These are phyloP conservation scores for Clonostachys sp. DNA, from an alignment of 2,329 filamentous ascomycete genomes.

Conservation along the genomic window DNA sequence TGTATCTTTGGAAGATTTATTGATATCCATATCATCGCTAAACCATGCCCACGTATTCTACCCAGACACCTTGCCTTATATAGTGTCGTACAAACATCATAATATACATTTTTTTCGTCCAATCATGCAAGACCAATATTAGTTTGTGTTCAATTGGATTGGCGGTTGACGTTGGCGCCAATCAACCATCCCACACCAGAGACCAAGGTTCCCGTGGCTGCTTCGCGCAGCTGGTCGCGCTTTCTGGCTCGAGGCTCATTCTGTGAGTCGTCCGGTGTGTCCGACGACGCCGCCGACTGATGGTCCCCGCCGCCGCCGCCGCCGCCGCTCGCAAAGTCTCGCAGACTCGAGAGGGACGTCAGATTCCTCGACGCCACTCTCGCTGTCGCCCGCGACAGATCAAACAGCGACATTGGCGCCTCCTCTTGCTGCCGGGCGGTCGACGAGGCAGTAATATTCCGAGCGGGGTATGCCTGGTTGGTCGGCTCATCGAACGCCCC, in stretches of 20 bases:
- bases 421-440: constrained; percentile 40
- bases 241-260: constrained; percentile 50
- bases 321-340: constrained; percentile 17
- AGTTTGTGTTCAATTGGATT: too few relatives aligned
- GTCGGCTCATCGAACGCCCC: constrained; percentile 41
- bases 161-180: constrained; percentile 37
- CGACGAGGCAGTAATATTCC: constrained; percentile 25
- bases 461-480: constrained; percentile 14
- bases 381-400: constrained; percentile 58
- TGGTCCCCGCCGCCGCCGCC: neutral
- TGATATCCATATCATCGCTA: too few relatives aligned
- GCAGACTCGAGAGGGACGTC: constrained; percentile 47
- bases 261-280: constrained; percentile 15
- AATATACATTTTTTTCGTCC: too few relatives aligned
- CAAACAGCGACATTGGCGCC: constrained; percentile 61
- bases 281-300: neutral
- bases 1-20: too few relatives aligned
- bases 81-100: too few relatives aligned
- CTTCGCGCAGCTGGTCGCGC: constrained; percentile 66
- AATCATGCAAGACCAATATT: too few relatives aligned
- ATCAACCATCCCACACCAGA: constrained; percentile 66
- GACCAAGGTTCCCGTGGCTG: constrained; percentile 61
- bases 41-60: too few relatives aligned
- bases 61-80: too few relatives aligned
- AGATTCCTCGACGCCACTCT: constrained; percentile 55